phyloP scores from a whole-genome alignment of 1,284 basidiomycete species.

The Apiotrichum gamsii region DNA sequence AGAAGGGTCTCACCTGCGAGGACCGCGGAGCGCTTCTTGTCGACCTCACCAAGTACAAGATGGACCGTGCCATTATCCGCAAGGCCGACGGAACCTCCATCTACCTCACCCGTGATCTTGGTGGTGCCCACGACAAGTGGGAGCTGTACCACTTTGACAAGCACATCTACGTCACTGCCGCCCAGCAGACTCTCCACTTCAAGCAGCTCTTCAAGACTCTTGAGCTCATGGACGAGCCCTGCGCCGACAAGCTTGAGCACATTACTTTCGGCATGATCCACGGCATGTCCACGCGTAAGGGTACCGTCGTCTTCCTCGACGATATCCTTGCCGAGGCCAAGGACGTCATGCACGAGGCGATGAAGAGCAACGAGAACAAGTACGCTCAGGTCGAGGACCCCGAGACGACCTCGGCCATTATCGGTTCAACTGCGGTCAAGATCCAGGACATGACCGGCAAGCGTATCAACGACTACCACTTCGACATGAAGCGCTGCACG shows the following conservation, averaged over 20 bases:
- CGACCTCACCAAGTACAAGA: conserved; percentile 78
- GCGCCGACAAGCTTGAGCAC: conserved; percentile 76
- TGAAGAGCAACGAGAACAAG: conserved; percentile 91
- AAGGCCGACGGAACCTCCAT: conserved; percentile 96
- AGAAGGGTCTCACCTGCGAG: conserved; percentile 53
- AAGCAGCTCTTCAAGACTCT: conserved; percentile 94
- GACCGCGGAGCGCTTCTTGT: conserved; percentile 70
- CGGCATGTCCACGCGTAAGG: conserved; percentile 96
- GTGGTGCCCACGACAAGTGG: conserved; percentile 85
- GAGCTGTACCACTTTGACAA: conserved; percentile 93
- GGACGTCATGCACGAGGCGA: conserved; percentile 91
- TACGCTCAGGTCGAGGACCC: conserved; percentile 86
- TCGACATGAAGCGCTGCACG: conserved; percentile 91
- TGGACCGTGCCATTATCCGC: conserved; percentile 83
- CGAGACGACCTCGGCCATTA: conserved; percentile 69
- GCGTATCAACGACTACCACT: conserved; percentile 92
- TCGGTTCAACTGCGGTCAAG: conserved; percentile 94
- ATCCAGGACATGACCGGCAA: conserved; percentile 98
- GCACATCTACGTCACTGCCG: conserved; percentile 92
- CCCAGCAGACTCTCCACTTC: conserved; percentile 92
- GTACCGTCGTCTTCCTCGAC: conserved; percentile 93
- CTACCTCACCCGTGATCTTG: conserved; percentile 98
- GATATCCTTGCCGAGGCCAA: conserved; percentile 89
- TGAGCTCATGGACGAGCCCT: conserved; percentile 81
- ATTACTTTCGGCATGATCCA: conserved; percentile 85